A percentile compares a stretch with the other conserved stretches of the same genome.
These are phyloP conservation scores for Mycosphaerella sp. DNA, from an alignment of 2,329 filamentous ascomycete genomes.

Conservation along the genomic window DNA sequence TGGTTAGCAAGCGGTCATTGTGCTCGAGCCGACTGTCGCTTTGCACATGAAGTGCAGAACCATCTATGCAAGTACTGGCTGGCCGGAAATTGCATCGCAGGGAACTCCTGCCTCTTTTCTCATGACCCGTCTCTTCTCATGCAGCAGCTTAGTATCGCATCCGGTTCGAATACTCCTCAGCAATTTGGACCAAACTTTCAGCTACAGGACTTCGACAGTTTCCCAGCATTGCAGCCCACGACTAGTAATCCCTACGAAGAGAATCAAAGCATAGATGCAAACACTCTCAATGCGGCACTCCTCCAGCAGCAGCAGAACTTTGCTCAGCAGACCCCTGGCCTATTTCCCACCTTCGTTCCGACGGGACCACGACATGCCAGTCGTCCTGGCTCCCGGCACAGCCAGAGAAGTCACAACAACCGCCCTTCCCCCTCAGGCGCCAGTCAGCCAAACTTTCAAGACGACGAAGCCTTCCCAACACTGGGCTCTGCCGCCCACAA, in stretches of 20 bases:
- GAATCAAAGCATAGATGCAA: conserved; percentile 32
- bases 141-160: conserved; percentile 68
- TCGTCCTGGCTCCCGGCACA: conserved; percentile 72
- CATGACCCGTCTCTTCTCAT: conserved; percentile 87
- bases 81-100: conserved; percentile 88
- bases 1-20: conserved; percentile 95
- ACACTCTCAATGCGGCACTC: conserved; percentile 40
- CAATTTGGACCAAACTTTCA: conserved; percentile 63
- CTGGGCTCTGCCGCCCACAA: conserved; percentile 71
- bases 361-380: conserved; percentile 41
- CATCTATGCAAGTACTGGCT: conserved; percentile 99
- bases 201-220: conserved; percentile 75
- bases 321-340: conserved; percentile 52
- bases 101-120: conserved; percentile 91
- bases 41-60: conserved; percentile 91
- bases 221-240: conserved; percentile 62
- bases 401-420: conserved; percentile 66
- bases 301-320: conserved; percentile 40
- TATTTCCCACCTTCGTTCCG: conserved; percentile 55
- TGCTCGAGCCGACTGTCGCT: conserved; percentile 88
- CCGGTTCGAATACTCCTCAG: conserved; percentile 56
- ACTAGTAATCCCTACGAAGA: conserved; percentile 41
- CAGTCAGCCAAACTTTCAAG: conserved; percentile 65
- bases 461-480: conserved; percentile 91
- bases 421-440: conserved; percentile 45